These are phyloP conservation scores for Flaveria trinervia DNA, from an alignment of 129 eudicot species.

Conservation along the genomic window DNA sequence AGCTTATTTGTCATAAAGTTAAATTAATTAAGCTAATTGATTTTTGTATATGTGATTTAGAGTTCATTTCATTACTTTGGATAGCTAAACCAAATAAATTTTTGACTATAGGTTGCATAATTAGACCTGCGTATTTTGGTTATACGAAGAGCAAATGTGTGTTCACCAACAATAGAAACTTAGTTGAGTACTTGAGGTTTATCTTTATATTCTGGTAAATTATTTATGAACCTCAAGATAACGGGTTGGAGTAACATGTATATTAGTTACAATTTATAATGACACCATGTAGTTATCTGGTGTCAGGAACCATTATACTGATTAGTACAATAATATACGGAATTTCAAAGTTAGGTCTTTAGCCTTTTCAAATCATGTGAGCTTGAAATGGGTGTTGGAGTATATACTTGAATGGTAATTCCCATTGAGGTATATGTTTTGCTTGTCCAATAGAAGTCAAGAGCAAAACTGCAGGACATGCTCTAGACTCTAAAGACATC, in stretches of 20 bases:
- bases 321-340: neutral
- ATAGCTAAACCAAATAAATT: neutral
- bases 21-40: neutral
- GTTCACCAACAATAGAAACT: neutral
- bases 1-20: constrained; percentile 1
- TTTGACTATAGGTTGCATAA: too few species aligned
- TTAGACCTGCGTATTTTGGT: neutral
- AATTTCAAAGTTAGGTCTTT: neutral
- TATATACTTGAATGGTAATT: neutral
- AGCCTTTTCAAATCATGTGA: neutral
- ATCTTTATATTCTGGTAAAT: neutral
- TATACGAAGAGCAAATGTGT: neutral
- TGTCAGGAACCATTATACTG: neutral
- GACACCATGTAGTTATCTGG: neutral
- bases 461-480: constrained; percentile 1
- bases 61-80: neutral
- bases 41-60: neutral
- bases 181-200: neutral
- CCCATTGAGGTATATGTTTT: neutral
- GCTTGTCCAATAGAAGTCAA: neutral
- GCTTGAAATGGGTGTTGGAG: neutral
- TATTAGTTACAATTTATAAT: neutral
- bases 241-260: neutral
- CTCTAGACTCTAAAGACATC: neutral
- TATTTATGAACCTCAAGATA: neutral